Evolutionary conservation across 2,329 filamentous ascomycete species (phyloP), one percentile per base, ranked within the genome.

Genomic region (Botrytis tulipae): DNA sequence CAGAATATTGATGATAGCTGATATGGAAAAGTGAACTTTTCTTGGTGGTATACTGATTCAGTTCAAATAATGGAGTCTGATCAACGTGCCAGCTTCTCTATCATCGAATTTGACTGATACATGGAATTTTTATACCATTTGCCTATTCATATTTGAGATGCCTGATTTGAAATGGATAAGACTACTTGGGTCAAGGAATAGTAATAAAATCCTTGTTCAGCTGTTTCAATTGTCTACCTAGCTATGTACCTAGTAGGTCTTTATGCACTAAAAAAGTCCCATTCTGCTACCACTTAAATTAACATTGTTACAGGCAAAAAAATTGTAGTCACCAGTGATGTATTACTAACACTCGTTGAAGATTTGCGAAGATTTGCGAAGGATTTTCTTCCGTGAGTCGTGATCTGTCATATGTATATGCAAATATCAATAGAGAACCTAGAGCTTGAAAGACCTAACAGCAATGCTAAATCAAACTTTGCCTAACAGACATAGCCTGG

Each of bases 31-130:
- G 29, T 48, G 4, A 32, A 29, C 4, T 22, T 63, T 16, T 22
- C 9, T 29, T 16, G 25, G 10, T 22, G 40, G 22, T n/a, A 16
- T 12, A 54, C 48, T n/a, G 48, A 54, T 54, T 16, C 5, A 16
- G 25, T 54, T 29, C 3, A 4, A 29, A 1, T 0, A 29, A 0
- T 54, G 25, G 25, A 54, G 1, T 0, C 25, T 0, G 7, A 3
- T 54, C 25, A 8, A 16, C 4, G 1, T 51, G 4, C 46, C 22
- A 51, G 0, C 22, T 25, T 51, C 12, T 54, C 16, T n/a, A 1
- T 16, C 25, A 16, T 54, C 12, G 2, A n/a, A 54, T 29, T 29
- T 1, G 4, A 25, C 29, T 16, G 42, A 20, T 42, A 42, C 16
- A 42, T 18, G 18, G 14, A 14, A 54, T 54, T 1, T 9, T 48